Base-by-base conservation (phyloP, 1,284 basidiomycete species). In the Lignosus rhinocerotis region DNA sequence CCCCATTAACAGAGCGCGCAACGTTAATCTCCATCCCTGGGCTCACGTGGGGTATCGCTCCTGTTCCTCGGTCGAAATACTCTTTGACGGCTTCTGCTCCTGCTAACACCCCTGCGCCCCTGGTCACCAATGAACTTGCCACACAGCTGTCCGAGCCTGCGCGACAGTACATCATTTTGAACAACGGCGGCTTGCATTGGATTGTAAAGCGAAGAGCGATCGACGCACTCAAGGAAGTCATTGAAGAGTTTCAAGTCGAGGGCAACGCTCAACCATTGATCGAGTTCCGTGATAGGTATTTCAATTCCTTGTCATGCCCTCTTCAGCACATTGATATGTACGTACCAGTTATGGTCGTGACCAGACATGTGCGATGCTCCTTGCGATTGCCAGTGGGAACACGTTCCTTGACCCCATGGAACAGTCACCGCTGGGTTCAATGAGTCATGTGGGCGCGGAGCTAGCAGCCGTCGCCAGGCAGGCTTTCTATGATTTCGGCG, bases 341-440 rank as follows among this genome's bases (percentile, higher is more conserved):
- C 19, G 44, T 17, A 62, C 12, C 63, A 94, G 92, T 68, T 95
- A 90, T 72, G 93, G 94, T 45, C 83, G 90, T 51, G 90, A 94
- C 70, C 92, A 97, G 70, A 90, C 92, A 1, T 96, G 93, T 68
- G 89, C 93, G 12, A 96, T 96, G 88, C 84, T 94, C n/a, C 80
- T 97, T 12, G 90, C 87, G 14, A 84, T 84, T 55, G 87, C 90
- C 2, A 82, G 87, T 63, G 90, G 90, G 33, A 92, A 91, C 67
- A 86, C 86, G 0, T 92, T 87, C 73, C 71, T 91, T 56, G 85
- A 88, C 62, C 71, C 76, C 30, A 72, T 74, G 33, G 82, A 84
- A 53, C 75, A 76, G 53, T 73, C 78, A 21, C 70, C 76, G n/a
- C 67, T 78, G 19, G 82, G 82, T 19, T 78, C 74, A 4, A 75